Percentiles rank a stretch among this genome's conserved stretches.
Evolutionary conservation across 306 rosid genomes (phyloP).

Genomic region (Sechiopsis laciniata): DNA sequence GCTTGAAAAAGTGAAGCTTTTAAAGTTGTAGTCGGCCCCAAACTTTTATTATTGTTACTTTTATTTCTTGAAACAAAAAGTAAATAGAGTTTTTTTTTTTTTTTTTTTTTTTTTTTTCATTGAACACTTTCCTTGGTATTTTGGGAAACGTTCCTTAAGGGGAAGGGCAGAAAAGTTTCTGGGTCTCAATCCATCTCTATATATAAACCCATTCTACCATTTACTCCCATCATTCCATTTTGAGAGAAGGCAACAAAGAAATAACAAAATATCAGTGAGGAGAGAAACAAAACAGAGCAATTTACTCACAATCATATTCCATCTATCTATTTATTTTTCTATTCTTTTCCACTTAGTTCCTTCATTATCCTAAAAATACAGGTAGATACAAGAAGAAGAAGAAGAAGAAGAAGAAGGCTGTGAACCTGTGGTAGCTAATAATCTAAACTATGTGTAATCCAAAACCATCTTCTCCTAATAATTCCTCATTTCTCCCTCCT

Average conservation of each 20-base stretch:
- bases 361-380: not conserved
- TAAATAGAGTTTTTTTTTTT: too few species aligned
- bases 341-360: not conserved
- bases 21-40: slow-evolving; percentile 10
- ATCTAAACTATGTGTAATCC: slow-evolving; percentile 49
- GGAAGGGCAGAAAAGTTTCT: not conserved
- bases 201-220: slow-evolving; percentile 41
- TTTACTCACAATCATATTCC: slow-evolving; percentile 10
- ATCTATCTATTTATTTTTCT: not conserved
- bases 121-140: too few species aligned
- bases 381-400: too few species aligned
- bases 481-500: slow-evolving; percentile 42
- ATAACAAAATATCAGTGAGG: not conserved
- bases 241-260: slow-evolving; percentile 14
- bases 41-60: not conserved
- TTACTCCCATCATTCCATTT: slow-evolving; percentile 29
- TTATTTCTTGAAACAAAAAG: too few species aligned
- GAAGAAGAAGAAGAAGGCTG: too few species aligned
- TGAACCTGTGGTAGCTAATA: not conserved
- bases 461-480: slow-evolving; percentile 51
- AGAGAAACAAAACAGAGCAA: slow-evolving; percentile 9
- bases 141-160: slow-evolving; percentile 14
- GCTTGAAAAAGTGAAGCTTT: slow-evolving; percentile 13
- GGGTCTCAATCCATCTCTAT: slow-evolving; percentile 40
- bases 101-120: not conserved